These are phyloP conservation scores for Cladophialophora yegresii DNA, from an alignment of 2,329 filamentous ascomycete genomes.

Conservation along the genomic window DNA sequence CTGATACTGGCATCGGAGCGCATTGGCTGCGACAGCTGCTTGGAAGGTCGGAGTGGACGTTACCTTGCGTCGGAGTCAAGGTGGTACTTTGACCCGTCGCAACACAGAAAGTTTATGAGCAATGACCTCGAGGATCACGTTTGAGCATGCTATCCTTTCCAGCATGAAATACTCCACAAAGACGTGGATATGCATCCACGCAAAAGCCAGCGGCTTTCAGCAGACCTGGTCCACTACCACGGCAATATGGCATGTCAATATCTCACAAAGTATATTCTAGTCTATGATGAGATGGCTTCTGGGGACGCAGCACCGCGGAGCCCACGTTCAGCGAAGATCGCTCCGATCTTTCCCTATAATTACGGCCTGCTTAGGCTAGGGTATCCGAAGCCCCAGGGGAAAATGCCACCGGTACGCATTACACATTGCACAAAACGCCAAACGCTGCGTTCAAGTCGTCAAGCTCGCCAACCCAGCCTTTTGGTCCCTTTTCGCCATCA, in stretches of 20 bases:
- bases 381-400: conserved; percentile 1
- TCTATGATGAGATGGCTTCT: conserved; percentile 23
- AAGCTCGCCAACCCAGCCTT: conserved; percentile 18
- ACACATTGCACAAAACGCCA: conserved; percentile 31
- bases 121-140: neutral
- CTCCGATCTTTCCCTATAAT: conserved; percentile 1
- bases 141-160: neutral
- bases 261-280: conserved; percentile 28
- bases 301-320: neutral
- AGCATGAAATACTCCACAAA: neutral
- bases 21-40: conserved; percentile 84
- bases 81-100: conserved; percentile 25
- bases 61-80: conserved; percentile 88
- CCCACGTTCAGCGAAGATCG: neutral
- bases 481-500: conserved; percentile 5
- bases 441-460: conserved; percentile 33
- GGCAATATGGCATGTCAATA: conserved; percentile 13
- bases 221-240: neutral
- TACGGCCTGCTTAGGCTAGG: neutral
- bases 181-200: neutral
- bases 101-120: neutral
- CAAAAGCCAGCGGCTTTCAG: neutral
- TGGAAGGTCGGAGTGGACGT: conserved; percentile 81
- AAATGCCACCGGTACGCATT: conserved; percentile 21
- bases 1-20: conserved; percentile 72